Evolutionary conservation across 148 eudicot genomes (phyloP).

Genomic region (Tetragonia tetragonoides): DNA sequence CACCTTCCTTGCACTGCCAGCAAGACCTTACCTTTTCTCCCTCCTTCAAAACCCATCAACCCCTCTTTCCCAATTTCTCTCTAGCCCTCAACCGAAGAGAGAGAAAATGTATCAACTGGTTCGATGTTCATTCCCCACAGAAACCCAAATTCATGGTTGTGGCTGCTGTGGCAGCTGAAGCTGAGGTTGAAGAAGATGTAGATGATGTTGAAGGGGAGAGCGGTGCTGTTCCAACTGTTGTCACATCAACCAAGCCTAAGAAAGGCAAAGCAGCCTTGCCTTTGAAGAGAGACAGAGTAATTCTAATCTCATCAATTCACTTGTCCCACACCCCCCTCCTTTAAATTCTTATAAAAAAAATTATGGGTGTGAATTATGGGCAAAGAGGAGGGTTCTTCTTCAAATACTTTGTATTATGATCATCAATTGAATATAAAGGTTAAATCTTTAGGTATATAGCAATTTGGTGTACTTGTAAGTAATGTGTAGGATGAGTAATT

Average conservation of each 20-base stretch:
- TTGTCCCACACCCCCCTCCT: not conserved
- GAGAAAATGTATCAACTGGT: slow-evolving; percentile 29
- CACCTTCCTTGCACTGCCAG: slow-evolving; percentile 24
- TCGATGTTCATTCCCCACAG: slow-evolving; percentile 18
- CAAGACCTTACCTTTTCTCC: slow-evolving; percentile 40
- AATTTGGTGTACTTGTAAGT: no score
- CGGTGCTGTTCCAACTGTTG: slow-evolving; percentile 36
- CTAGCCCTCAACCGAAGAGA: slow-evolving; percentile 30
- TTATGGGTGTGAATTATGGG: no score
- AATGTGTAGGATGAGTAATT: no score
- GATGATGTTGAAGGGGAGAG: slow-evolving; percentile 30
- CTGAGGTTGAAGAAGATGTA: slow-evolving; percentile 40
- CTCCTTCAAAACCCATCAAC: slow-evolving; percentile 39
- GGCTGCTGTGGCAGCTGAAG: slow-evolving; percentile 61
- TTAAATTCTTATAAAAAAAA: no score
- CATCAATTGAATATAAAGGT: no score
- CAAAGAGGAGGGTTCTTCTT: no score
- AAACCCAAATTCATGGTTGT: slow-evolving; percentile 30
- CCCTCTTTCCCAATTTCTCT: slow-evolving; percentile 33
- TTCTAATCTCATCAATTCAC: slow-evolving; percentile 6
- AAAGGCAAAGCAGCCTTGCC: slow-evolving; percentile 92
- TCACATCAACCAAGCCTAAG: slow-evolving; percentile 53
- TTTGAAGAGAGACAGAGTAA: slow-evolving; percentile 83
- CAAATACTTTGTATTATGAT: no score
- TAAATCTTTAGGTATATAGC: no score